Percentiles rank a stretch among this genome's conserved stretches.
These are phyloP conservation scores for Ampelocalamus luodianensis DNA, from an alignment of 176 grass and related monocot species.

Conservation along the genomic window DNA sequence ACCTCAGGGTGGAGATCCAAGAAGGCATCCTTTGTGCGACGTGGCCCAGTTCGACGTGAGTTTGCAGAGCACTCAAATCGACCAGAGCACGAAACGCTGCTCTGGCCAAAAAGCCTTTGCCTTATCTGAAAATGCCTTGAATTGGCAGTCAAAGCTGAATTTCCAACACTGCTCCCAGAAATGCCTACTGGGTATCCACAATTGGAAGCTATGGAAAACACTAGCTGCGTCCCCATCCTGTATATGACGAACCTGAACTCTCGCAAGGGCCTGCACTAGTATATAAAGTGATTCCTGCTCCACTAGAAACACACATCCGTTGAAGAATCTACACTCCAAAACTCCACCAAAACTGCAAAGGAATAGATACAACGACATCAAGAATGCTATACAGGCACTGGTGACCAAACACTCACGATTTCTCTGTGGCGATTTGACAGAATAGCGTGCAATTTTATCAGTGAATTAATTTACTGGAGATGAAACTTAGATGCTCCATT, in stretches of 20 bases:
- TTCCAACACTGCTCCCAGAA: background rate
- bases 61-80: conserved; percentile 22
- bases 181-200: background rate
- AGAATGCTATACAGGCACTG: background rate
- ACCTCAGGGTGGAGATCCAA: conserved; percentile 51
- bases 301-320: background rate
- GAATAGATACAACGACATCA: background rate
- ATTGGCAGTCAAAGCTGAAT: background rate
- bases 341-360: background rate
- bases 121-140: background rate
- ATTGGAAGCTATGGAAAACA: background rate
- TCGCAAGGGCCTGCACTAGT: background rate
- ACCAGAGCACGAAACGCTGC: background rate
- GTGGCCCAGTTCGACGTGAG: conserved; percentile 10
- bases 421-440: background rate
- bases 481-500: background rate
- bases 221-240: background rate
- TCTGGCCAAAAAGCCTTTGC: background rate
- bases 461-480: background rate
- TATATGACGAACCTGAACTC: background rate
- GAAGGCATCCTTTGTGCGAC: conserved; percentile 37
- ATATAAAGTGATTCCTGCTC: background rate
- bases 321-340: background rate
- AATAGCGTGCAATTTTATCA: background rate
- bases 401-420: background rate